Base-by-base conservation (phyloP, 352 stramenopile species). In the Globisporangium apiculatum region DNA sequence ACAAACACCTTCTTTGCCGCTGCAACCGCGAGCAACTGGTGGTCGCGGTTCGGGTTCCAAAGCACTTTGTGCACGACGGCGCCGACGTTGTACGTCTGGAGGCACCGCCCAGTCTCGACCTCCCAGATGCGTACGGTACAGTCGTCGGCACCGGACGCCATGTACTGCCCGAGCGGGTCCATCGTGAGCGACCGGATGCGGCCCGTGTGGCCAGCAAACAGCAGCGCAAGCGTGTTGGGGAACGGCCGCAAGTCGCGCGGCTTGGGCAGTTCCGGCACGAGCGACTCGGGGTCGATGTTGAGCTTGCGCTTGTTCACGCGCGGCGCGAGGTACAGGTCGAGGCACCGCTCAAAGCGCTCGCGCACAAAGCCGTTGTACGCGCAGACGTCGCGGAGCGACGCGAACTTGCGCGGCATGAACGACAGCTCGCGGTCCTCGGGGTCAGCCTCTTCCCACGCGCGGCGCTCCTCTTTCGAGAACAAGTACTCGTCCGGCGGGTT, bases 401-500 rank as follows among this genome's bases (percentile, higher is more conserved):
- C 89, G 76, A 97, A 99, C 68, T 99, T 98, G 60, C 95, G 91
- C 10, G 97, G 97, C 51, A 99, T 90, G 51, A 98, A 99, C 63
- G 98, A 98, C 55, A 96, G 91, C 51, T 97, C 93, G 58, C 97
- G 91, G 67, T 99, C 96, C 58, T 98, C 85, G 0, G 91, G 87
- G 52, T 99, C 94, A 67, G 98, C 86, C 48, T 96, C 76, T 85
- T 89, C 81, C 96, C 96, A 99, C 60, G 97, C 83, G 50, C 96
- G 85, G 51, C 95, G 76, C 72, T 99, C 98, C 60, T 99, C 92
- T 61, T 98, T 89, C 7, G 85, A 97, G 50, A 98, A 97, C 14
- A 99, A 55, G 65, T 99, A 99, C 77, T 99, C 98, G 59, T 98
- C 89, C 0, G 98, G 98, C 38, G 98, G 97, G 68, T 99, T 98